Base-by-base conservation (phyloP, 495 filamentous ascomycete genomes). In the Pseudotulostoma volvatum region DNA sequence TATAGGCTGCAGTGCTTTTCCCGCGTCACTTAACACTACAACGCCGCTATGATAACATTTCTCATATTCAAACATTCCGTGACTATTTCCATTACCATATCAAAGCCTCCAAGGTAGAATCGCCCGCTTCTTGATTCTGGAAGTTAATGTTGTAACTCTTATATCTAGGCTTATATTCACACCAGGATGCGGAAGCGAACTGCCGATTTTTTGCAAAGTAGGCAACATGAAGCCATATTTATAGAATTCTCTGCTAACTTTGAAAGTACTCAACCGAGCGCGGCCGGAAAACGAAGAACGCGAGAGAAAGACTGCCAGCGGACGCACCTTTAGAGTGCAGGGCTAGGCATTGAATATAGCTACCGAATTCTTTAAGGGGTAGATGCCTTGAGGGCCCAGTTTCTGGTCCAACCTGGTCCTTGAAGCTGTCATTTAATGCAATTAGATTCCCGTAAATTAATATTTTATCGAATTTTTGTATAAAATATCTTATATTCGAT, bases 51-150 rank as follows among this genome's bases (percentile, higher is more conserved):
- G 88, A 95, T 42, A 88, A 84, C 55, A 96, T 99, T 49, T 93
- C 85, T 28, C 90, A 99, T 52, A 94, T 99, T 48, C 92, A 99
- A 62, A 99, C 88, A 13, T 99, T 99, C 81, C 82, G 90, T 42
- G 92, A 96, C 51, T 96, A 99, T 58, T 99, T 99, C 70, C 90
- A 99, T 57, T 99, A 99, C 57, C 90, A 99, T 61, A 99, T 99
- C 66, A 99, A 99, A 63, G 90, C 90, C 18, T 93, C 88, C 34
- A 96, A 94, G 67, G 78, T 81, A 56, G 40, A 63, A 15, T 16
- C 25, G 39, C 9, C 17, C 38, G 3, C 33, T 23, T 21, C n/a
- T 33, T 5, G 31, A 15, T 20, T 15, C 38, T 20, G 30, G 49
- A 43, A 39, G 36, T 51, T 7, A 57, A 43, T 34, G 17, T 15